Percentiles rank a stretch among this genome's conserved stretches.
These are phyloP conservation scores for Buxus sempervirens DNA, from an alignment of 164 flowering plant species.

Conservation along the genomic window DNA sequence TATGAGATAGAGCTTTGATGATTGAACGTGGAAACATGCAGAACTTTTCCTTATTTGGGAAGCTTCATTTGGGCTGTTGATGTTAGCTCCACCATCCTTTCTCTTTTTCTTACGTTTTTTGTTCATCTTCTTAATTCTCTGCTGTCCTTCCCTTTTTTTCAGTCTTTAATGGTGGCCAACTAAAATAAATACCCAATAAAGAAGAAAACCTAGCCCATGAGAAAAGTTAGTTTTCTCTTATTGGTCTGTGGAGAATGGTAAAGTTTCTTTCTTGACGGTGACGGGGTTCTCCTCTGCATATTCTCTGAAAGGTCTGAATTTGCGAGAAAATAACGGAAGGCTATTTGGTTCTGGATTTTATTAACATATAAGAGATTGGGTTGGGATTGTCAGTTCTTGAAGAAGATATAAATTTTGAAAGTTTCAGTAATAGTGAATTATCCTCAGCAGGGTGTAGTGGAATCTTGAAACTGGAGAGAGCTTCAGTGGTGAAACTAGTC, in stretches of 20 bases:
- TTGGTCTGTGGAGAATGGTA: background rate
- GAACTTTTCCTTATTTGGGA: background rate
- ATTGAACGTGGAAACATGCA: background rate
- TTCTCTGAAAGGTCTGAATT: background rate
- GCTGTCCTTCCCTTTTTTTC: background rate
- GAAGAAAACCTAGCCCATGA: background rate
- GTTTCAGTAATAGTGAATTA: background rate
- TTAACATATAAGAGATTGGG: background rate
- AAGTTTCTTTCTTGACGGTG: background rate
- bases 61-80: background rate
- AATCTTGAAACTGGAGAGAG: no score
- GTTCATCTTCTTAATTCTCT: background rate
- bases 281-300: background rate
- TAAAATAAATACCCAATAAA: background rate
- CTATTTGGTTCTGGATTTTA: background rate
- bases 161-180: constrained; percentile 1
- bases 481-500: no score
- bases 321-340: background rate
- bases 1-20: background rate
- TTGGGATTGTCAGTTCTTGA: background rate
- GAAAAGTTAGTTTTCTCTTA: background rate
- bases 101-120: background rate
- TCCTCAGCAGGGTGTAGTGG: no score
- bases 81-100: background rate
- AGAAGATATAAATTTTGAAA: background rate